Evolutionary conservation across 257 asterid species (phyloP).

Genomic region (Rehmannia glutinosa): DNA sequence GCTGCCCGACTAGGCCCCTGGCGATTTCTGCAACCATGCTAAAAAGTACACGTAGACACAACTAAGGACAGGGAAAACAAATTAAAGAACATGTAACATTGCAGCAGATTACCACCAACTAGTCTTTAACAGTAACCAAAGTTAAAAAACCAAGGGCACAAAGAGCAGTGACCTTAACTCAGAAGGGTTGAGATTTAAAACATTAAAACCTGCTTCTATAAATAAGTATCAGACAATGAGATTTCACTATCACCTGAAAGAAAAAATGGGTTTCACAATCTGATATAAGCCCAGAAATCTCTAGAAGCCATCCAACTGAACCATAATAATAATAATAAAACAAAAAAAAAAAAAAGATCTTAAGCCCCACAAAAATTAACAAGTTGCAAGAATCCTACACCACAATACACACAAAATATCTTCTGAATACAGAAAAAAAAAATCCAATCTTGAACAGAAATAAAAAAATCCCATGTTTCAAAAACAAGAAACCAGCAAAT

Average conservation of each 20-base stretch:
- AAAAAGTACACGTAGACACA: not conserved
- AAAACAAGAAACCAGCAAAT: not conserved
- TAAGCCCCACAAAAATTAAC: slow-evolving; percentile 24
- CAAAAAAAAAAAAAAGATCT: not conserved
- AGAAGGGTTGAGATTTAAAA: not conserved
- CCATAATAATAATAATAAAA: not conserved
- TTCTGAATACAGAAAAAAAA: not conserved
- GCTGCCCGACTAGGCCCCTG: too few relatives aligned
- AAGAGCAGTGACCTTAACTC: not conserved
- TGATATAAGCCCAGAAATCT: slow-evolving; percentile 22
- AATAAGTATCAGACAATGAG: not conserved
- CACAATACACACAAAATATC: slow-evolving; percentile 31
- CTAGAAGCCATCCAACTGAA: slow-evolving; percentile 16
- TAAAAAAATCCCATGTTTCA: not conserved
- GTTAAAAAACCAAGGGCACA: not conserved
- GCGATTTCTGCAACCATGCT: too few relatives aligned
- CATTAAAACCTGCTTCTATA: not conserved
- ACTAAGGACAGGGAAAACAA: not conserved
- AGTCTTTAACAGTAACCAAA: not conserved
- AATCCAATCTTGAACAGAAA: slow-evolving; percentile 18
- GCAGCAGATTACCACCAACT: not conserved
- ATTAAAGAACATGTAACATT: not conserved
- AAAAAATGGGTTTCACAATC: slow-evolving; percentile 16
- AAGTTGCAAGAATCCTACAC: slow-evolving; percentile 38
- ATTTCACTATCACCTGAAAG: slow-evolving; percentile 31